phyloP scores from a whole-genome alignment of 1,284 basidiomycete genomes.

The Puccinia triticina region DNA sequence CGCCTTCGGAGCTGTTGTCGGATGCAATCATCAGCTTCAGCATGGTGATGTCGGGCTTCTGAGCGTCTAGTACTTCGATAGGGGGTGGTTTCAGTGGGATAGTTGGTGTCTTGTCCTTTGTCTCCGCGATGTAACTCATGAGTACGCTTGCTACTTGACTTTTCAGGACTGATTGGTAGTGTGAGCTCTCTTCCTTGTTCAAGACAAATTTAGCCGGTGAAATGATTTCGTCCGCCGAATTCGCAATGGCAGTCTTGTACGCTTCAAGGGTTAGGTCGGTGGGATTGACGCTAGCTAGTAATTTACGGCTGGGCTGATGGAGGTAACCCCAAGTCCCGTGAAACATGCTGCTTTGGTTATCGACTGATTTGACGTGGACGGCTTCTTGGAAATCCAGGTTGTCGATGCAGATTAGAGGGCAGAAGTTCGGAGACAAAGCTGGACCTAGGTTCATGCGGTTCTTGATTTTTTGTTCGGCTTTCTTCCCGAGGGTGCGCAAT shows the following conservation, averaged over 20 bases:
- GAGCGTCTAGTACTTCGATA: background rate
- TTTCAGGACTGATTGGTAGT: background rate
- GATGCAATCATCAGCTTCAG: no score
- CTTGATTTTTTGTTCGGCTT: background rate
- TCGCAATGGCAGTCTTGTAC: background rate
- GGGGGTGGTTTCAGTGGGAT: background rate
- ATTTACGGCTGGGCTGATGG: no score
- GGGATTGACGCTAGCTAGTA: background rate
- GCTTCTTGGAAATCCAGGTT: background rate
- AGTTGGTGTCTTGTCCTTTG: background rate
- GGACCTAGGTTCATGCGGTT: background rate
- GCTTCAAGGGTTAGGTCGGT: background rate
- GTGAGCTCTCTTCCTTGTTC: background rate
- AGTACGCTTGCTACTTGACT: no score
- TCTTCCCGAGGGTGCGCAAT: background rate
- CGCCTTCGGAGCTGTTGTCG: no score
- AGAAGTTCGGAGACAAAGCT: background rate
- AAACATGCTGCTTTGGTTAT: background rate
- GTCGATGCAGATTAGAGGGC: constrained; percentile 1
- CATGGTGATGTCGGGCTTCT: background rate
- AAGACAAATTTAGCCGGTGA: background rate
- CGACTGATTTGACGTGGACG: no score
- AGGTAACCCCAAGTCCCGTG: no score
- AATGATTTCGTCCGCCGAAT: background rate
- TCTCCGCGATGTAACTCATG: no score